These are phyloP conservation scores for Boletus hoseneyae DNA, from an alignment of 1,284 basidiomycete genomes.

Conservation along the genomic window DNA sequence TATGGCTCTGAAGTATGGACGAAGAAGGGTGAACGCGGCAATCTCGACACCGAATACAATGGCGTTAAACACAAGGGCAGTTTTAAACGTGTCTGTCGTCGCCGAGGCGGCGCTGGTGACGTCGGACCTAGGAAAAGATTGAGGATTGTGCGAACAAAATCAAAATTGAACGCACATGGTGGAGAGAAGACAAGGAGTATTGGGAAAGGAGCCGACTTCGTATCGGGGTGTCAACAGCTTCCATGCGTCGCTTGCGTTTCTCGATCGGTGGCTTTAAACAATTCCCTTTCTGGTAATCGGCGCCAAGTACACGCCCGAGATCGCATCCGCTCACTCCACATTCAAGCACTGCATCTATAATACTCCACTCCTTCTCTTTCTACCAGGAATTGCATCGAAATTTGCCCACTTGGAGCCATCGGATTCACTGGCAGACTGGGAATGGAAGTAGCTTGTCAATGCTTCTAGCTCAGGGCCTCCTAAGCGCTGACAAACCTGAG, in stretches of 20 bases:
- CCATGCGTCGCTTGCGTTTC: slow-evolving; percentile 6
- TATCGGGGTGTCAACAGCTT: background rate
- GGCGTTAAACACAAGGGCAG: slow-evolving; percentile 73
- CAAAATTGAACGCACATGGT: slow-evolving; percentile 18
- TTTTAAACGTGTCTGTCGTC: slow-evolving; percentile 65
- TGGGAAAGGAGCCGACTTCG: slow-evolving; percentile 9
- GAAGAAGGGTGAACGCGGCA: slow-evolving; percentile 63
- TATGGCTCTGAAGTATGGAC: slow-evolving; percentile 68
- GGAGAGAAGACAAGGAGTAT: slow-evolving; percentile 14
- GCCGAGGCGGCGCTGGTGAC: slow-evolving; percentile 38
- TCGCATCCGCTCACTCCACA: background rate
- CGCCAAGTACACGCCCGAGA: background rate
- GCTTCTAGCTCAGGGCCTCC: slow-evolving; percentile 17
- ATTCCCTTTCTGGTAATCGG: slow-evolving; percentile 10
- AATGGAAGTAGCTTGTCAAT: slow-evolving; percentile 7
- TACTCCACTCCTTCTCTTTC: no score
- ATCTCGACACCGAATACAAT: slow-evolving; percentile 67
- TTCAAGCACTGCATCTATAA: no score
- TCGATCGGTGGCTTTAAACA: slow-evolving; percentile 9
- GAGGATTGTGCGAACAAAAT: background rate
- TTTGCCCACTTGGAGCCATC: no score
- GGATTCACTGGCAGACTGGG: no score
- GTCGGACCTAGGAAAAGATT: slow-evolving; percentile 20
- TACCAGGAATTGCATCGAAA: no score
- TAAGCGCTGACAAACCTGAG: background rate